A percentile compares a stretch with the other conserved stretches of the same genome.
Conservation (phyloP, 139 green algal genomes). For the Chlorella sorokiniana region DNA sequence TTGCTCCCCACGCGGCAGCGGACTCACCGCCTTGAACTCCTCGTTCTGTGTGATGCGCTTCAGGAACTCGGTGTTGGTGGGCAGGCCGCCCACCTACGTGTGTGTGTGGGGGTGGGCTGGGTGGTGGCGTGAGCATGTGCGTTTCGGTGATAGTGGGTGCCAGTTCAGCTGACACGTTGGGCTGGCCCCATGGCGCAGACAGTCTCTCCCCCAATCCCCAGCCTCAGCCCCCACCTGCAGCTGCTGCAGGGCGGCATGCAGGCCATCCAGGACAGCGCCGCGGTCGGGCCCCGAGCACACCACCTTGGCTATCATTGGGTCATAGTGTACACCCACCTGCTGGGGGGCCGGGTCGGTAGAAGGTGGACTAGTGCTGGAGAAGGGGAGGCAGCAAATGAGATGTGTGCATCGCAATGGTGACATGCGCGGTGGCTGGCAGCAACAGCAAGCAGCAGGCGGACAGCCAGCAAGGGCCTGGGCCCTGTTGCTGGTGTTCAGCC, state of each 20-base stretch:
- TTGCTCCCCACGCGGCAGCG: no score
- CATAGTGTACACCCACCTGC: constrained; percentile 75
- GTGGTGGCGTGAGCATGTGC: not conserved
- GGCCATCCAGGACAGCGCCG: constrained; percentile 33
- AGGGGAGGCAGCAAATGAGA: not conserved
- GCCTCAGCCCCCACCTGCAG: constrained; percentile 58
- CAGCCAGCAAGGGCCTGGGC: no score
- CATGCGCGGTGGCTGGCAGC: no score
- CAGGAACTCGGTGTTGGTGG: constrained; percentile 81
- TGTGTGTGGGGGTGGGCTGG: not conserved
- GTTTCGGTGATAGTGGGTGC: no score
- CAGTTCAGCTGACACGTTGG: no score
- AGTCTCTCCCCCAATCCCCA: not conserved
- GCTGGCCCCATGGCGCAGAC: not conserved
- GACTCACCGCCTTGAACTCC: constrained; percentile 54
- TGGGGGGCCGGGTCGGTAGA: not conserved
- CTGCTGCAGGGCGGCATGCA: constrained; percentile 48
- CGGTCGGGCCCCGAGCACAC: constrained; percentile 52
- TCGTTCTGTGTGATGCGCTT: constrained; percentile 61
- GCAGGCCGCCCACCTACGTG: constrained; percentile 70
- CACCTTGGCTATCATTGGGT: constrained; percentile 96
- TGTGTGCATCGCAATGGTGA: no score
- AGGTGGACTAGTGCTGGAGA: no score
- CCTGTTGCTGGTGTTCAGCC: no score
- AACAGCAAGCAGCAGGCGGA: not conserved